Evolutionary conservation across 306 rosid species (phyloP), one percentile per base, ranked within the genome.

Genomic region (Ormosia semicastrata): DNA sequence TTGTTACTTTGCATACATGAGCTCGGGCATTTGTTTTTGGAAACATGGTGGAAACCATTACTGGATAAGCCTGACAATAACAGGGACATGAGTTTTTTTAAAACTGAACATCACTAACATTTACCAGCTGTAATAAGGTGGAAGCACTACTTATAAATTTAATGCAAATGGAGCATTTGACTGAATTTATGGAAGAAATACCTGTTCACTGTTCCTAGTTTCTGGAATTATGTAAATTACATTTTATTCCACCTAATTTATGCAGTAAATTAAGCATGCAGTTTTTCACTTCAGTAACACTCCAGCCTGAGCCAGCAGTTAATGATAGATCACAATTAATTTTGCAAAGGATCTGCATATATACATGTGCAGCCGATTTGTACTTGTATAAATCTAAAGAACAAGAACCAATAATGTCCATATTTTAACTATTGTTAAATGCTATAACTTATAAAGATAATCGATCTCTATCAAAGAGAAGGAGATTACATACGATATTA

Each of bases 1-100:
- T 92, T 60, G 94, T 89, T 62, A 95, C 94, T 84, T 73, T 84
- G 88, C 99, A 95, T 59, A 85, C 69, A 86, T 92, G 73, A 87
- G 89, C 97, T 60, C 76, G 90, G 40, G 97, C 97, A 73, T 79
- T 86, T 76, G 94, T 78, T 79, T 83, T 85, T 29, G 91, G 79
- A 77, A 76, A 34, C 73, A 71, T 79, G 81, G 56, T 82, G 75
- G 91, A 66, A 44, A 81, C 46, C 80, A 72, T 81, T 53, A 84
- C 74, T 56, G 93, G 98, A 81, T 93, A 92, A 66, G 99, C 97
- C 99, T 93, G 81, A 50, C 24, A 77, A 58, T 30, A 85, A 49
- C 41, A 73, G 7, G 65, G 36, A 52, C 56, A 52, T 43, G 36
- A 80, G 63, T 13, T 43, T 81, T 66, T 67, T 15, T 62, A 69